Evolutionary conservation across 2,329 filamentous ascomycete genomes (phyloP), one percentile per base, ranked within the genome.

Genomic region (Ascochyta koolunga): DNA sequence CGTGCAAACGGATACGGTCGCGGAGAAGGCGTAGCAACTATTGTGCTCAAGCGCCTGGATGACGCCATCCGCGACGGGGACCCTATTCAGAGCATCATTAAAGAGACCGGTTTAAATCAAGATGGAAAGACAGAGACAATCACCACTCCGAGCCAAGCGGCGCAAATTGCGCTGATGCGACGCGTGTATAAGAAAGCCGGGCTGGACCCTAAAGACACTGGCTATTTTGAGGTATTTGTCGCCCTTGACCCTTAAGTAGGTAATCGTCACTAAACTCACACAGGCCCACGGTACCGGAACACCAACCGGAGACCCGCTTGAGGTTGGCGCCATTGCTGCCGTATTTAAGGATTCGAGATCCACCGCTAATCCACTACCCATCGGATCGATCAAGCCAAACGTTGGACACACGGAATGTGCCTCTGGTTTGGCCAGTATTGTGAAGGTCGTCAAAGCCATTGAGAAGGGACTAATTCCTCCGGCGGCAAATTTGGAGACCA

Each of bases 201-300:
- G 1, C 64, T 78, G 2, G 67, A 74, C 47, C 56, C 59, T 2
- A 49, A 52, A 19, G 27, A 46, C 3, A 59, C 54, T 4, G 33
- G 41, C 3, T 76, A 70, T 38, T 64, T 77, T 15, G 75, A 78
- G 27, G 27, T 29, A 3, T 3, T 10, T 29, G 8, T 8, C 22
- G 22, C 8, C 22, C 5, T 8, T 24, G 22, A 24, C 22, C 5
- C 22, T 6, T 6, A 24, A 24, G 8, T 24, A 24, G 8, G 8
- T 24, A 24, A 5, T 24, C 22, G 3, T 24, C 8, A 24, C 27
- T 29, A 29, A 29, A 3, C 27, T 29, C 11, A 29, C 2, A 1
- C 10, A 29, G 27, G 27, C 27, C 10, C 74, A 78, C 51, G 84
- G 84, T 9, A 86, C 83, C 0, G 84, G 84, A 4, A 86, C 84